These are phyloP conservation scores for Trichoderma reesei DNA, from an alignment of 495 filamentous ascomycete species.

Conservation along the genomic window DNA sequence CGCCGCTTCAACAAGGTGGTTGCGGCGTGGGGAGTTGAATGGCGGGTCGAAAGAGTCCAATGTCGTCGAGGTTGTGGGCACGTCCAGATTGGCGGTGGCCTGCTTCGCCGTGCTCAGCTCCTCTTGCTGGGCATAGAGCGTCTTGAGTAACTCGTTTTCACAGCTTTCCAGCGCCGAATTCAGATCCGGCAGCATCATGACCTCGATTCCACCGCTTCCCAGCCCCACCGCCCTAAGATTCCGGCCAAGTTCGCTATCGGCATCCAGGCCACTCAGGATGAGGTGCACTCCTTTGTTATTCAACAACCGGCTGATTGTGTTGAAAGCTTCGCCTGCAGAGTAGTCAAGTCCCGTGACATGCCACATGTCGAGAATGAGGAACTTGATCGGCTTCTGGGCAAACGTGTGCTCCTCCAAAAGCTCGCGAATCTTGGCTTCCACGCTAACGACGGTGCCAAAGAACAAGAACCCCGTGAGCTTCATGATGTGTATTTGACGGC, in stretches of 20 bases:
- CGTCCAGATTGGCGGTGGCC: constrained; percentile 38
- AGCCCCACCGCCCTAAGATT: constrained; percentile 74
- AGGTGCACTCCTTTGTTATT: constrained; percentile 62
- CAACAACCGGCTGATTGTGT: constrained; percentile 77
- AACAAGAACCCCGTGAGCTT: constrained; percentile 90
- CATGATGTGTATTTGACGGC: constrained; percentile 76
- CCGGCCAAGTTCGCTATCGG: constrained; percentile 63
- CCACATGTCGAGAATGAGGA: constrained; percentile 78
- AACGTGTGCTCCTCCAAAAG: constrained; percentile 78
- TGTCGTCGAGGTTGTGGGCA: constrained; percentile 30
- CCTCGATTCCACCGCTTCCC: constrained; percentile 52
- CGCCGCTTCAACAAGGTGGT: constrained; percentile 69
- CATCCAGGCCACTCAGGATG: constrained; percentile 68
- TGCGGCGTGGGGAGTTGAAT: constrained; percentile 68
- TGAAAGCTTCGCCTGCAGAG: constrained; percentile 90
- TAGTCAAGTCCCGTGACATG: constrained; percentile 91
- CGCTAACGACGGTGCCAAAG: constrained; percentile 91
- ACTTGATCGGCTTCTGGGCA: constrained; percentile 65
- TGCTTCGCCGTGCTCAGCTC: constrained; percentile 27
- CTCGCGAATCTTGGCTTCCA: constrained; percentile 75
- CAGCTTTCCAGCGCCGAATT: constrained; percentile 89
- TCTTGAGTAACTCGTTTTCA: constrained; percentile 88
- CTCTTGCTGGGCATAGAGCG: constrained; percentile 57
- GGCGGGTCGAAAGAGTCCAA: constrained; percentile 31
- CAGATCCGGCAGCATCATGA: constrained; percentile 75